Conservation (phyloP, 2,329 filamentous ascomycete genomes). For the Colletotrichum coccodes region DNA sequence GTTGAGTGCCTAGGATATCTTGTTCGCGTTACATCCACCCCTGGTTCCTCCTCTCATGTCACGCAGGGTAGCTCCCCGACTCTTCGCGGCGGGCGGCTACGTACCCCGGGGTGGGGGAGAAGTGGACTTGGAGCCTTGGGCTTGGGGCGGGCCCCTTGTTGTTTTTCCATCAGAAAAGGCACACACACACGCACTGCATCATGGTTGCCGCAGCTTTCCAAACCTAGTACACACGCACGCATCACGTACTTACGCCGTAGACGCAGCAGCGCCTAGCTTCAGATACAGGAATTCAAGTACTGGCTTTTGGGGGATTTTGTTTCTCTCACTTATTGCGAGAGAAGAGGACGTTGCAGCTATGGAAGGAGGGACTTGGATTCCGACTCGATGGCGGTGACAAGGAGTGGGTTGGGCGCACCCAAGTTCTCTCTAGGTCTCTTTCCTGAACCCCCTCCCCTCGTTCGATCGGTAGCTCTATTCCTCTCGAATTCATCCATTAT, state of each 20-base stretch:
- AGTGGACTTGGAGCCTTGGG: background rate
- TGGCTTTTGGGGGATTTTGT: too few species aligned
- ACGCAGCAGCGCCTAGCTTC: background rate
- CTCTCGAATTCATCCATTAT: too few species aligned
- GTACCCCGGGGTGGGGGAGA: conserved; percentile 24
- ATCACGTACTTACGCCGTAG: background rate
- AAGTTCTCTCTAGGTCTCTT: background rate
- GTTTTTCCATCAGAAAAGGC: background rate
- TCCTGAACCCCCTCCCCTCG: background rate
- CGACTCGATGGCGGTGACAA: background rate
- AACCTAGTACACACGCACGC: background rate
- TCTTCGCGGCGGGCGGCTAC: conserved; percentile 26
- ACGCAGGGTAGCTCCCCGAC: conserved; percentile 27
- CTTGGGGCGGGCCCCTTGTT: background rate
- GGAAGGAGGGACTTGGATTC: background rate
- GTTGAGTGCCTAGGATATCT: background rate
- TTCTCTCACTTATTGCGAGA: too few species aligned
- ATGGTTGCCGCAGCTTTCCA: background rate
- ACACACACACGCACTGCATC: background rate
- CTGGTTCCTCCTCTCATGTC: conserved; percentile 6
- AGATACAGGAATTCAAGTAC: too few species aligned
- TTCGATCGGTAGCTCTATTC: too few species aligned
- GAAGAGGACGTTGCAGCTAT: background rate
- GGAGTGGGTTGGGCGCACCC: background rate
- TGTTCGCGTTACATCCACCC: conserved; percentile 11